Evolutionary conservation across 352 stramenopile genomes (phyloP).

Genomic region (Phytopythium sindhum): DNA sequence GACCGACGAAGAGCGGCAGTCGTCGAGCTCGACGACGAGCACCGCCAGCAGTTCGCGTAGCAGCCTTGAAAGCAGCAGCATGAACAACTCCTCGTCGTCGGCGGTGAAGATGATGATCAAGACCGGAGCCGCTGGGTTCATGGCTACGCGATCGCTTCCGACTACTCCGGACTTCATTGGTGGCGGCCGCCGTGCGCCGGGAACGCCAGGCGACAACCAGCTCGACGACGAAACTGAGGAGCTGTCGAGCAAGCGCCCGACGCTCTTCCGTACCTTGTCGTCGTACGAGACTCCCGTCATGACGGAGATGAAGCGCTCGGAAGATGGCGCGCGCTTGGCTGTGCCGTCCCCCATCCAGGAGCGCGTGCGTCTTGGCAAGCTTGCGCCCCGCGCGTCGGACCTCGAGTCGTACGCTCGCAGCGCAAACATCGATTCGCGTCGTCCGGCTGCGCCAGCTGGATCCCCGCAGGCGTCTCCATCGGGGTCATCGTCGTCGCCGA

Average conservation of each 20-base stretch:
- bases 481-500: background rate
- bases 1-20: slow-evolving; percentile 23
- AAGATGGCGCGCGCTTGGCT: slow-evolving; percentile 12
- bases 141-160: slow-evolving; percentile 37
- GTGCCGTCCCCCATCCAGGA: slow-evolving; percentile 69
- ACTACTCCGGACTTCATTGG: slow-evolving; percentile 37
- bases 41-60: slow-evolving; percentile 39
- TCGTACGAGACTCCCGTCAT: slow-evolving; percentile 79
- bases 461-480: background rate
- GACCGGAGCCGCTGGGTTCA: slow-evolving; percentile 12
- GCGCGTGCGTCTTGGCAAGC: slow-evolving; percentile 47
- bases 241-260: slow-evolving; percentile 35
- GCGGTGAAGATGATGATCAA: slow-evolving; percentile 12
- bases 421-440: background rate
- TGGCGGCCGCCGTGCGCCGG: slow-evolving; percentile 13
- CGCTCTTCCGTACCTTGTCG: slow-evolving; percentile 69
- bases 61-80: slow-evolving; percentile 13
- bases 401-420: slow-evolving; percentile 50
- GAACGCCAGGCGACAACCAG: slow-evolving; percentile 20
- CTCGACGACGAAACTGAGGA: slow-evolving; percentile 35
- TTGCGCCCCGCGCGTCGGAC: slow-evolving; percentile 47
- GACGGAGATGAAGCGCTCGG: slow-evolving; percentile 39
- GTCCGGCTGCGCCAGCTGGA: background rate
- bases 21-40: slow-evolving; percentile 33
- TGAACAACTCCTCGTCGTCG: slow-evolving; percentile 10